Percentiles rank a stretch among this genome's conserved stretches.
These are phyloP conservation scores for Immersiella caudata DNA, from an alignment of 495 filamentous ascomycete species.

Conservation along the genomic window DNA sequence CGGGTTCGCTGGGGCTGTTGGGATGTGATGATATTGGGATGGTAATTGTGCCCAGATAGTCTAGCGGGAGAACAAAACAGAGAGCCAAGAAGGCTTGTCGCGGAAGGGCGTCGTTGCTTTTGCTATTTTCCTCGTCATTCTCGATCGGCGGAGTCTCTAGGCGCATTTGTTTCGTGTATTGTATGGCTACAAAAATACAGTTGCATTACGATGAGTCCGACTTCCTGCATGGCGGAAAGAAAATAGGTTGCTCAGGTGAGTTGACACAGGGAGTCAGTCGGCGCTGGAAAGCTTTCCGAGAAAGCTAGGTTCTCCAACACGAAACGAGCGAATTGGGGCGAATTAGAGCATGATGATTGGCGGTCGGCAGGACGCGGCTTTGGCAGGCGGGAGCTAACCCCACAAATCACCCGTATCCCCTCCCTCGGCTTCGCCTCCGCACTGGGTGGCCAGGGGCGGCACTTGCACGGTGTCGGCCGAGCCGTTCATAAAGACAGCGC, in stretches of 20 bases:
- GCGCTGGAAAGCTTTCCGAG: not conserved
- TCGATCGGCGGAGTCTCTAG: slow-evolving; percentile 21
- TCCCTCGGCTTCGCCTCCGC: not conserved
- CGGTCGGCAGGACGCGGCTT: slow-evolving; percentile 31
- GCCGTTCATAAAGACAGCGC: not conserved
- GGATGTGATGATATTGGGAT: slow-evolving; percentile 18
- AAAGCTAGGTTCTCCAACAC: slow-evolving; percentile 1
- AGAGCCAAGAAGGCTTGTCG: not conserved
- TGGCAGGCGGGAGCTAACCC: not conserved
- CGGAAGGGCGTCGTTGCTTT: slow-evolving; percentile 12
- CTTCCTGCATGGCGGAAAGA: not conserved
- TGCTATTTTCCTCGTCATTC: slow-evolving; percentile 18
- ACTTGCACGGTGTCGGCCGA: not conserved
- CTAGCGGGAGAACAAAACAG: slow-evolving; percentile 24
- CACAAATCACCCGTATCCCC: slow-evolving; percentile 6
- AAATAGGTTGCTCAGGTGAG: not conserved
- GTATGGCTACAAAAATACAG: slow-evolving; percentile 27
- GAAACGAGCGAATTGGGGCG: slow-evolving; percentile 10
- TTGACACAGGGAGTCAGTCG: too few relatives aligned
- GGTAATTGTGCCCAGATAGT: slow-evolving; percentile 16
- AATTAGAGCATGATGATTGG: slow-evolving; percentile 18
- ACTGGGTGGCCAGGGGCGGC: not conserved
- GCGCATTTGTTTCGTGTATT: slow-evolving; percentile 27
- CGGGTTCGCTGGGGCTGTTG: slow-evolving; percentile 8
- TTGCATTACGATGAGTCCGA: slow-evolving; percentile 10